Evolutionary conservation across 1,139 yeast genomes (phyloP).

Genomic region (Pichia sp.): DNA sequence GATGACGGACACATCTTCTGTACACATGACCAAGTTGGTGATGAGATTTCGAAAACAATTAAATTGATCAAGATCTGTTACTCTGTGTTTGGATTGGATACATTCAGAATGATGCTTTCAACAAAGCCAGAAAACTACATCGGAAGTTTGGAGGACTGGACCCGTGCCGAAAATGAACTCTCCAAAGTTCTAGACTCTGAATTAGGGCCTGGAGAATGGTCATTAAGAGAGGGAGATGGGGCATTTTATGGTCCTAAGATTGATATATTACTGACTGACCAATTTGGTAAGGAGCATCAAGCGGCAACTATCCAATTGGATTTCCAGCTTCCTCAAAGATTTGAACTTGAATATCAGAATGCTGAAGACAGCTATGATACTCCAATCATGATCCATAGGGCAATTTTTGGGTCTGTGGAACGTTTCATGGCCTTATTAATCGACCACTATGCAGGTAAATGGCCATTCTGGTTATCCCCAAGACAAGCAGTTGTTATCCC

Average conservation of each 20-base stretch:
- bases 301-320: conserved; percentile 97
- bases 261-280: conserved; percentile 89
- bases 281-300: conserved; percentile 91
- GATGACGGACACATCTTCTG: conserved; percentile 99
- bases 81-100: conserved; percentile 73
- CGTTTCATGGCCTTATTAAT: conserved; percentile 85
- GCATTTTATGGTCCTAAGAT: conserved; percentile 99
- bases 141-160: conserved; percentile 86
- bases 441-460: conserved; percentile 87
- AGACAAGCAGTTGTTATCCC: conserved; percentile 87
- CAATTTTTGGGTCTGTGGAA: conserved; percentile 91
- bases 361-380: conserved; percentile 45
- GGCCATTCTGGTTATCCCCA: conserved; percentile 99
- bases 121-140: conserved; percentile 93
- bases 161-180: conserved; percentile 75
- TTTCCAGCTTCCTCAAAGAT: conserved; percentile 92
- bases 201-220: conserved; percentile 68
- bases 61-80: conserved; percentile 77
- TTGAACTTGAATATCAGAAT: conserved; percentile 67
- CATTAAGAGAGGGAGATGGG: conserved; percentile 92
- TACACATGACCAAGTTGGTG: conserved; percentile 78
- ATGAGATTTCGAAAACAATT: conserved; percentile 74
- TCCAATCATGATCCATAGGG: conserved; percentile 94
- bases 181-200: conserved; percentile 70
- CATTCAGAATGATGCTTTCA: conserved; percentile 83